A percentile compares a stretch with the other conserved stretches of the same genome.
Evolutionary conservation across 2,329 filamentous ascomycete species (phyloP).

Genomic region (Neopestalotiopsis rosae): DNA sequence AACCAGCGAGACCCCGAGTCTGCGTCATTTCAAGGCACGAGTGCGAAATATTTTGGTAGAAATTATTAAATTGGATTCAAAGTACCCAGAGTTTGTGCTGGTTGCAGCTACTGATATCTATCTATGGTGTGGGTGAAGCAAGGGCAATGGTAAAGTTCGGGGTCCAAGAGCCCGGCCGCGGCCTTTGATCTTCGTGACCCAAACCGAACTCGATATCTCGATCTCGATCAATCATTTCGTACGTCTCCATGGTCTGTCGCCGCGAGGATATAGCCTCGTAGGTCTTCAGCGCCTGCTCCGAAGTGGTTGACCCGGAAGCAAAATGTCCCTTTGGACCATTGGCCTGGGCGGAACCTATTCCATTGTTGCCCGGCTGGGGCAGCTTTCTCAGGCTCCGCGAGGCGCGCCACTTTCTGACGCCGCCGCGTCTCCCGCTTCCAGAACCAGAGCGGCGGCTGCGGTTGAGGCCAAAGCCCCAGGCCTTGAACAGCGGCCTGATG

Average conservation of each 20-base stretch:
- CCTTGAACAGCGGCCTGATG: slow-evolving; percentile 37
- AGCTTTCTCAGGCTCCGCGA: not conserved
- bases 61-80: too few relatives aligned
- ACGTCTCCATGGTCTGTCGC: not conserved
- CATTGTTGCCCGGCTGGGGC: not conserved
- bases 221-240: not conserved
- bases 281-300: not conserved
- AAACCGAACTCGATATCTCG: not conserved
- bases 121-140: not conserved
- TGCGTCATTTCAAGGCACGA: too few relatives aligned
- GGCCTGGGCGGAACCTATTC: not conserved
- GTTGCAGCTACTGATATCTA: too few relatives aligned
- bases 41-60: too few relatives aligned
- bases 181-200: not conserved
- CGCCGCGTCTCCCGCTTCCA: not conserved
- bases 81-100: too few relatives aligned
- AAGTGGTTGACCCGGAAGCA: not conserved
- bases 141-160: not conserved
- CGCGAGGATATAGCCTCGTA: not conserved
- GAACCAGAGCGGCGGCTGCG: not conserved
- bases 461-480: slow-evolving; percentile 27
- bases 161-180: not conserved
- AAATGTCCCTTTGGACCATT: not conserved
- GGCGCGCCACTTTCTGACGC: not conserved
- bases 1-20: too few relatives aligned